phyloP scores from a whole-genome alignment of 2,329 filamentous ascomycete species.

The Colletotrichum cordylinicola region DNA sequence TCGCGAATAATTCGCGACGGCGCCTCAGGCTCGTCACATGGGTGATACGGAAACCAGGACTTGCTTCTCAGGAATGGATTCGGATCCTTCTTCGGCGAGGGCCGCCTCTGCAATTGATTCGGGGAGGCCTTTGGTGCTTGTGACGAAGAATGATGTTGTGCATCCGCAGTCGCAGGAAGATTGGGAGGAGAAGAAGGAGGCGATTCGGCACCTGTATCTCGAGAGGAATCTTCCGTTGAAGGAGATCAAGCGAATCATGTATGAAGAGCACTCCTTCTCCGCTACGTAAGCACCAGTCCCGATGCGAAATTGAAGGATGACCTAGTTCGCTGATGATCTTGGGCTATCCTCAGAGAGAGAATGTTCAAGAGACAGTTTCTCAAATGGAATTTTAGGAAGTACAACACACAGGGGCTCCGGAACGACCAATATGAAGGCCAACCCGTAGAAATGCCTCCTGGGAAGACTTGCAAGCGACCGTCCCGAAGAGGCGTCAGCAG shows the following conservation, averaged over 20 bases:
- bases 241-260: neutral
- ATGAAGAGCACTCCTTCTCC: neutral
- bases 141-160: neutral
- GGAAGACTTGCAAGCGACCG: neutral
- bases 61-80: neutral
- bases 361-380: neutral
- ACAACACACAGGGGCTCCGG: neutral
- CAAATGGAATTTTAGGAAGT: neutral
- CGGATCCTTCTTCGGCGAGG: neutral
- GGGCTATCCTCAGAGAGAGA: neutral
- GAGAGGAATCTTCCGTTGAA: neutral
- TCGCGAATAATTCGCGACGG: neutral
- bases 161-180: neutral
- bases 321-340: neutral
- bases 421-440: neutral
- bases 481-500: neutral
- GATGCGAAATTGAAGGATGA: neutral
- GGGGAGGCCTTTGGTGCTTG: neutral
- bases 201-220: neutral
- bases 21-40: neutral
- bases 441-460: neutral
- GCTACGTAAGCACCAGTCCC: neutral
- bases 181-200: neutral
- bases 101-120: neutral
- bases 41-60: neutral